Conservation (phyloP, 2,329 filamentous ascomycete genomes). For the Botrytis tulipae region DNA sequence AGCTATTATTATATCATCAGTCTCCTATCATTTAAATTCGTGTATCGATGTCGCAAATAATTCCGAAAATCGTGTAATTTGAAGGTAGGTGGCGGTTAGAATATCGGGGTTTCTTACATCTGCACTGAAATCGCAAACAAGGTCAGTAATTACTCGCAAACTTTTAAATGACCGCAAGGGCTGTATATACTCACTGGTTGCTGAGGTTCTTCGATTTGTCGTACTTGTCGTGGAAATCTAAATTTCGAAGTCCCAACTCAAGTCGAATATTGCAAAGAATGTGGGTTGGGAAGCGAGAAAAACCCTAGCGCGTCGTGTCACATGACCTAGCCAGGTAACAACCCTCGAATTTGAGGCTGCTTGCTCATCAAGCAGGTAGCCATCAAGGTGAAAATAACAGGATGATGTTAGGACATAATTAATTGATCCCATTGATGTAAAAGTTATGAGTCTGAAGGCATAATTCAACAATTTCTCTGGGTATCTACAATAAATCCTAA, state of each 20-base stretch:
- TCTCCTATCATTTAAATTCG: conserved; percentile 7
- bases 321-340: neutral
- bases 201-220: conserved; percentile 35
- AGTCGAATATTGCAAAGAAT: conserved; percentile 14
- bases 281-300: conserved; percentile 6
- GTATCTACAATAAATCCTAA: conserved; percentile 9
- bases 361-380: neutral
- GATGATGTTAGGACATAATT: neutral
- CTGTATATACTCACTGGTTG: conserved; percentile 54
- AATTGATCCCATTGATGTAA: neutral
- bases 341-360: conserved; percentile 12
- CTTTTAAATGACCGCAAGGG: neutral
- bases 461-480: neutral
- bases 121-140: conserved; percentile 62
- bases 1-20: conserved; percentile 56
- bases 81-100: conserved; percentile 29
- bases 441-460: neutral
- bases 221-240: conserved; percentile 27
- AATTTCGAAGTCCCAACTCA: conserved; percentile 21
- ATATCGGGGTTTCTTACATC: conserved; percentile 64
- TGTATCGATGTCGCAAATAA: neutral
- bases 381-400: neutral
- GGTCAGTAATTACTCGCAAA: conserved; percentile 39
- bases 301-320: conserved; percentile 9
- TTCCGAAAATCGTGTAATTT: conserved; percentile 12